phyloP scores from a whole-genome alignment of 352 stramenopile species.

The Phytophthora kernoviae region DNA sequence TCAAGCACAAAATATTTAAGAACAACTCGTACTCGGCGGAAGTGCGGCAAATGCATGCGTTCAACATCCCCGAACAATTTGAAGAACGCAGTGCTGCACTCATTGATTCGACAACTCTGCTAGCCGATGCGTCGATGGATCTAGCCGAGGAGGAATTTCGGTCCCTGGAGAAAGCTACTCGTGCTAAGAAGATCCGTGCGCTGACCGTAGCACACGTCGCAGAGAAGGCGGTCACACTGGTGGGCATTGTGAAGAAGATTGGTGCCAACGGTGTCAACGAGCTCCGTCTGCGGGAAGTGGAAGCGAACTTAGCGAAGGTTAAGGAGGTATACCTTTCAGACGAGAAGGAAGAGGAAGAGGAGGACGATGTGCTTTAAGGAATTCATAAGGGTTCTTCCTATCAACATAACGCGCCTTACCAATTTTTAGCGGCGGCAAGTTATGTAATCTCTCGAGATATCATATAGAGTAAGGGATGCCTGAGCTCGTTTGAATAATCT shows the following conservation, averaged over 20 bases:
- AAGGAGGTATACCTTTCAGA: conserved; percentile 67
- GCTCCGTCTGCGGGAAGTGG: conserved; percentile 46
- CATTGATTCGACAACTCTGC: conserved; percentile 56
- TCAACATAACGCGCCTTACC: conserved; percentile 12
- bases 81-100: conserved; percentile 69
- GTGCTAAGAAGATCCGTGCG: conserved; percentile 84
- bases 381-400: conserved; percentile 7
- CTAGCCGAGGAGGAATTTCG: conserved; percentile 83
- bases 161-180: conserved; percentile 60
- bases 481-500: too few species aligned
- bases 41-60: conserved; percentile 54
- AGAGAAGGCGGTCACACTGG: conserved; percentile 77
- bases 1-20: conserved; percentile 91
- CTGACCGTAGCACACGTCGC: conserved; percentile 68
- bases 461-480: too few species aligned
- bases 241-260: conserved; percentile 87
- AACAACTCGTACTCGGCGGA: conserved; percentile 65
- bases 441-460: too few species aligned
- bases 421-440: conserved; percentile 5
- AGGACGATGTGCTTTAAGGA: conserved; percentile 85
- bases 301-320: conserved; percentile 44
- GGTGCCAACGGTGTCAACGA: conserved; percentile 64
- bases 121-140: conserved; percentile 75
- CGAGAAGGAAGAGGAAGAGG: conserved; percentile 81
- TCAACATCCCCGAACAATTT: conserved; percentile 75